These are phyloP conservation scores for Cyclostephanos tholiformis DNA, from an alignment of 108 stramenopile species.

Conservation along the genomic window DNA sequence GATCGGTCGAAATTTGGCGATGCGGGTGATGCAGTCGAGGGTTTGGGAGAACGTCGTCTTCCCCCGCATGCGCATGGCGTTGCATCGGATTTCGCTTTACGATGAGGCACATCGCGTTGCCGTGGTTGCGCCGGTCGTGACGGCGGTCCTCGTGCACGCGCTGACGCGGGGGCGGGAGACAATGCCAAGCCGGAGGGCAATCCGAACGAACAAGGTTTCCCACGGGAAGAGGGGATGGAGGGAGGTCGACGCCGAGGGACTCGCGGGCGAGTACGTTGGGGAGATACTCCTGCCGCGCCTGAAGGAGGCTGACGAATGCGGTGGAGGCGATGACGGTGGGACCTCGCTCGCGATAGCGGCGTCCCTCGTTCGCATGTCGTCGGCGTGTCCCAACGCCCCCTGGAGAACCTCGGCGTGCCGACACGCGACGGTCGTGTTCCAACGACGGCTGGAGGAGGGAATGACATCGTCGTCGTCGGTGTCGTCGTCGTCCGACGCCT, in stretches of 20 bases:
- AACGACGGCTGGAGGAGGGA: slow-evolving; percentile 45
- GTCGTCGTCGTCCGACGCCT: background rate
- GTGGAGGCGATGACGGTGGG: slow-evolving; percentile 1
- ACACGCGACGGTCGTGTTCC: slow-evolving; percentile 48
- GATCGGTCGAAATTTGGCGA: slow-evolving; percentile 9
- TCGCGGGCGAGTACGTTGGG: slow-evolving; percentile 45
- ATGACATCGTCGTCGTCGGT: slow-evolving; percentile 7
- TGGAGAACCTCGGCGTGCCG: slow-evolving; percentile 59
- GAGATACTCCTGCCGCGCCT: slow-evolving; percentile 55
- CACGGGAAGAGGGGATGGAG: slow-evolving; percentile 48
- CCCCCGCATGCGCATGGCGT: slow-evolving; percentile 59
- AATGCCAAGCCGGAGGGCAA: slow-evolving; percentile 41
- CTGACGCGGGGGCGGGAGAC: slow-evolving; percentile 50
- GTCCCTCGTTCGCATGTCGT: slow-evolving; percentile 60
- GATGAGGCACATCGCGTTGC: slow-evolving; percentile 31
- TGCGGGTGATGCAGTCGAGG: slow-evolving; percentile 60
- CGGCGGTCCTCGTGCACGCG: slow-evolving; percentile 60
- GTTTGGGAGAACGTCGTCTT: slow-evolving; percentile 60
- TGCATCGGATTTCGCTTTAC: slow-evolving; percentile 55
- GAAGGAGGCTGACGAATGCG: slow-evolving; percentile 30
- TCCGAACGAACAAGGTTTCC: slow-evolving; percentile 16
- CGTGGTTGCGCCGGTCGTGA: slow-evolving; percentile 57
- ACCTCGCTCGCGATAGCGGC: slow-evolving; percentile 43
- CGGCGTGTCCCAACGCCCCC: slow-evolving; percentile 58
- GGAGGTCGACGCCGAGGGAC: slow-evolving; percentile 45